Evolutionary conservation across 164 flowering plant species (phyloP).

Genomic region (Chloranthus sessilifolius): DNA sequence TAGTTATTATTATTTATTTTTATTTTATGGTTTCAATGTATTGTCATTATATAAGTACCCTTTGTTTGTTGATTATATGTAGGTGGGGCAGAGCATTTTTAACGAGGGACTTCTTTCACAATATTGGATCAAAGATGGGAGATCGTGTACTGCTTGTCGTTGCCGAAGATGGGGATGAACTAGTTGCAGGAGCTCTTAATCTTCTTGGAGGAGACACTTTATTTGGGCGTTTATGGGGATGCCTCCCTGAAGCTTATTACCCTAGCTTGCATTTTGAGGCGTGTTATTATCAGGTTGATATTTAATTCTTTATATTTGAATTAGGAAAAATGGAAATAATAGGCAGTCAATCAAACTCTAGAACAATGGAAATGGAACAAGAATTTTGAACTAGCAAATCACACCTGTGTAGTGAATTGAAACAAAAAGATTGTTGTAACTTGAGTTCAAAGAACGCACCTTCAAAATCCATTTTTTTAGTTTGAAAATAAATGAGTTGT

Average conservation of each 20-base stretch:
- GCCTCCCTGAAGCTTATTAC: constrained; percentile 64
- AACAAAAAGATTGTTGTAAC: no score
- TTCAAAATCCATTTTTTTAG: no score
- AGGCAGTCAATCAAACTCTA: background rate
- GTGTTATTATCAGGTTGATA: constrained; percentile 88
- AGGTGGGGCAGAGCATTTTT: constrained; percentile 95
- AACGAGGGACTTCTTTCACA: constrained; percentile 87
- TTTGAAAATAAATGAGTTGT: no score
- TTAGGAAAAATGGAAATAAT: background rate
- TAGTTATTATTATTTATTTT: no score
- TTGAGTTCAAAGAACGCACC: no score
- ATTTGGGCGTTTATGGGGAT: constrained; percentile 95
- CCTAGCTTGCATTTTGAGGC: constrained; percentile 97
- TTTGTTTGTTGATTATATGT: constrained; percentile 4
- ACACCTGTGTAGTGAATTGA: background rate
- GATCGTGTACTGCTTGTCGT: constrained; percentile 69
- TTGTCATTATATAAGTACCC: background rate
- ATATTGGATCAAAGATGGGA: constrained; percentile 85
- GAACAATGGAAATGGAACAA: background rate
- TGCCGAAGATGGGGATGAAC: constrained; percentile 85
- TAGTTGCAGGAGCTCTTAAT: constrained; percentile 95
- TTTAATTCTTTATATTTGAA: background rate
- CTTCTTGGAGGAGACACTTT: constrained; percentile 88
- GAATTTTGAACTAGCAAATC: no score
- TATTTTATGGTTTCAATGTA: background rate